Conservation (phyloP, 2,329 filamentous ascomycete genomes). For the Polytolypa hystricis region DNA sequence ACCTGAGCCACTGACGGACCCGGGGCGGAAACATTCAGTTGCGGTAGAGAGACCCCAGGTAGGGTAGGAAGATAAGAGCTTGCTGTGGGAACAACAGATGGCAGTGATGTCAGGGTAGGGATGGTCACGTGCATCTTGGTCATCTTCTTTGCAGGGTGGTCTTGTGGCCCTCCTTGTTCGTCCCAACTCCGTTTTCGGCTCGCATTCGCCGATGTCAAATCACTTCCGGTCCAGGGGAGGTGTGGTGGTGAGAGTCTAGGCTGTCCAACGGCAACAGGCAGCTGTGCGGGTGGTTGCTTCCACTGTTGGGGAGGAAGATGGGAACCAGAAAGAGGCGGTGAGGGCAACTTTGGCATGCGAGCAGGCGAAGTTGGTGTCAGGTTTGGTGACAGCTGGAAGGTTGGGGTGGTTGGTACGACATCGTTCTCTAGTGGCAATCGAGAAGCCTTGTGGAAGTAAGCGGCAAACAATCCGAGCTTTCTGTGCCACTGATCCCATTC, state of each 20-base stretch:
- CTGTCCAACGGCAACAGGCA: constrained; percentile 13
- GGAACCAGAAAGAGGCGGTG: constrained; percentile 20
- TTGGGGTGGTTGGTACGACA: constrained; percentile 19
- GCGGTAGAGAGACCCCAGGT: constrained; percentile 24
- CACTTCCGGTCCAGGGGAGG: constrained; percentile 34
- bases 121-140: constrained; percentile 16
- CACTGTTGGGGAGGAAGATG: not conserved
- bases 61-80: constrained; percentile 23
- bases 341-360: constrained; percentile 26
- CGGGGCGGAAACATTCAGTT: constrained; percentile 23
- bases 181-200: constrained; percentile 49
- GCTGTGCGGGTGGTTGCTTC: constrained; percentile 15
- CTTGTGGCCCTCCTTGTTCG: constrained; percentile 38
- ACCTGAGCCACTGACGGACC: constrained; percentile 42
- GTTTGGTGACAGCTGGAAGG: constrained; percentile 26
- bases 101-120: constrained; percentile 17
- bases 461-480: constrained; percentile 70
- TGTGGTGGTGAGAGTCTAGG: constrained; percentile 13
- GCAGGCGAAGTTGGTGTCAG: constrained; percentile 19
- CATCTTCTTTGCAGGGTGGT: constrained; percentile 46
- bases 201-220: constrained; percentile 16
- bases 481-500: constrained; percentile 83
- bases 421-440: constrained; percentile 31
- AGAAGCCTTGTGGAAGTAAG: constrained; percentile 66
- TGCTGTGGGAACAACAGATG: constrained; percentile 16